phyloP scores from a whole-genome alignment of 345 rosid genomes.

The Eutrema yunnanense region DNA sequence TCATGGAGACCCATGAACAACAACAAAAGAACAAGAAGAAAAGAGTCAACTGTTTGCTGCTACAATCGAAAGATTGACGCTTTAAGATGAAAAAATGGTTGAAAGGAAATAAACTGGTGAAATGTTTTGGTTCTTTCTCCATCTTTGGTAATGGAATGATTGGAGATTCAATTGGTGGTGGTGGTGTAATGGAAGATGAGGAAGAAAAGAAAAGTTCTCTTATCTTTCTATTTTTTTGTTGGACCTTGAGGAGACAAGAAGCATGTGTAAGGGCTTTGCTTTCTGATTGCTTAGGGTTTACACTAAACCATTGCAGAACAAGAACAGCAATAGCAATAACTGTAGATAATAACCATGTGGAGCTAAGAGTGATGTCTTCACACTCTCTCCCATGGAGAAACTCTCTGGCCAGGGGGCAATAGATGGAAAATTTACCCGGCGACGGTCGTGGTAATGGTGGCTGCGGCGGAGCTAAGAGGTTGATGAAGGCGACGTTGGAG shows the following conservation, averaged over 20 bases:
- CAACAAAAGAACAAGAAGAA: conserved; percentile 31
- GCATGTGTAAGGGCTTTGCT: conserved; percentile 40
- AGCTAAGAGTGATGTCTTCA: conserved; percentile 17
- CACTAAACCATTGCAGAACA: conserved; percentile 48
- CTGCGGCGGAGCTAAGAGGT: conserved; percentile 1
- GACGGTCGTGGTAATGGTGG: neutral
- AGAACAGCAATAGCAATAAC: conserved; percentile 17
- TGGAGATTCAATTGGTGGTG: neutral
- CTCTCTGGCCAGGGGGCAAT: conserved; percentile 7
- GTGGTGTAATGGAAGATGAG: conserved; percentile 1
- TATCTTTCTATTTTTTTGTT: conserved; percentile 6
- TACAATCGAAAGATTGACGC: neutral
- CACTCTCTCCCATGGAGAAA: conserved; percentile 22
- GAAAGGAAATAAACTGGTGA: neutral
- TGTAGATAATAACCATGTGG: conserved; percentile 47
- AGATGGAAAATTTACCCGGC: conserved; percentile 7
- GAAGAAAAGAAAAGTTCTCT: conserved; percentile 14
- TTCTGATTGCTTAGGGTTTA: conserved; percentile 38
- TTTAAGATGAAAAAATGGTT: conserved; percentile 3
- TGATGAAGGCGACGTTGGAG: conserved; percentile 21
- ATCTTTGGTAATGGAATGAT: conserved; percentile 15
- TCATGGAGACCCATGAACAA: conserved; percentile 32
- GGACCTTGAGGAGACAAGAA: conserved; percentile 42
- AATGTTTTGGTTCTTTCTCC: conserved; percentile 32
- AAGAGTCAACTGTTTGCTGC: conserved; percentile 10